Evolutionary conservation across 176 grass and related monocot genomes (phyloP).

Genomic region (Cocos nucifera): DNA sequence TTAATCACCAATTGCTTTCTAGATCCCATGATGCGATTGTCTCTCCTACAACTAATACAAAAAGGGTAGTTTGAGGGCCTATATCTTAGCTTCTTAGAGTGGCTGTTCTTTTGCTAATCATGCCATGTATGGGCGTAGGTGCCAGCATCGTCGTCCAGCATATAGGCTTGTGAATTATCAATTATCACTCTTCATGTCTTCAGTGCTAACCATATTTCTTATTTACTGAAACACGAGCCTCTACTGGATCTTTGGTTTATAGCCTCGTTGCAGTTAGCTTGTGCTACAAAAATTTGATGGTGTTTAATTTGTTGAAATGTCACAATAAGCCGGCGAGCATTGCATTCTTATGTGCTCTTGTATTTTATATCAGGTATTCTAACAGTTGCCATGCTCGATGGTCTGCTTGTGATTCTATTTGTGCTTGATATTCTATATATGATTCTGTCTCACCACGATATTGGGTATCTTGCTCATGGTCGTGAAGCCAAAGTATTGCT

Average conservation of each 20-base stretch:
- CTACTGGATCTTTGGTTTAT: slow-evolving; percentile 1
- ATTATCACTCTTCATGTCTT: not conserved
- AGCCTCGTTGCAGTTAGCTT: not conserved
- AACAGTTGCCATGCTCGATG: too few species aligned
- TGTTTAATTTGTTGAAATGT: slow-evolving; percentile 3
- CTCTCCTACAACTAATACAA: slow-evolving; percentile 34
- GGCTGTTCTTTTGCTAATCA: slow-evolving; percentile 12
- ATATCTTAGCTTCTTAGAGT: slow-evolving; percentile 13
- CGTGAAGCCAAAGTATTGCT: too few species aligned
- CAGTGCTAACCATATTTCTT: slow-evolving; percentile 1
- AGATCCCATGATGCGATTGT: slow-evolving; percentile 34
- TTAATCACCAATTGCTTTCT: slow-evolving; percentile 33
- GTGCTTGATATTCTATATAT: too few species aligned
- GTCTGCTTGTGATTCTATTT: too few species aligned
- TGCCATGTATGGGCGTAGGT: not conserved
- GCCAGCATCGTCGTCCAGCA: not conserved
- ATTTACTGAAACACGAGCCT: not conserved
- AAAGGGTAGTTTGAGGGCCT: slow-evolving; percentile 13
- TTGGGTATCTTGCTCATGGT: too few species aligned
- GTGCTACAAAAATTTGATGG: not conserved
- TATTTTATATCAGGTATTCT: not conserved
- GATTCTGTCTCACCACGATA: too few species aligned
- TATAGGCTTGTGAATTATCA: slow-evolving; percentile 5
- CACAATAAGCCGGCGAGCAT: not conserved
- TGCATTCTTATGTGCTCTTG: not conserved